Evolutionary conservation across 164 flowering plant species (phyloP).

Genomic region (Tetracentron sinense): DNA sequence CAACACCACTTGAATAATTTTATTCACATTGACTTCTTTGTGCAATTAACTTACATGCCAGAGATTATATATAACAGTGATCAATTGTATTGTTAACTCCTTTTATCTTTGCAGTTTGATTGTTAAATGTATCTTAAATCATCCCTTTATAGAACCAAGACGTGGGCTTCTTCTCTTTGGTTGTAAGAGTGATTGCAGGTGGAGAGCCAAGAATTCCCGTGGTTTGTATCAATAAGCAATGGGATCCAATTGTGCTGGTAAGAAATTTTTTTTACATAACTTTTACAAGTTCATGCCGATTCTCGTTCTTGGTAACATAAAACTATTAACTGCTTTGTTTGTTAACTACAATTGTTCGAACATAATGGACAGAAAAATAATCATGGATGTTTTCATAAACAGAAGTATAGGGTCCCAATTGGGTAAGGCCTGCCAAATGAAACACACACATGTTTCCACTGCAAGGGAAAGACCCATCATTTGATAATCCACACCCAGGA

Average conservation of each 20-base stretch:
- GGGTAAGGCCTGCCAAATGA: background rate
- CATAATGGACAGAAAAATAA: no score
- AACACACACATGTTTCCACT: background rate
- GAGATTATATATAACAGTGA: background rate
- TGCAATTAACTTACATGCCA: background rate
- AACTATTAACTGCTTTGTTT: no score
- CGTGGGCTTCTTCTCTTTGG: slow-evolving; percentile 3
- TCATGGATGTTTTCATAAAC: no score
- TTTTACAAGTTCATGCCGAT: background rate
- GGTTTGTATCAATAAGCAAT: slow-evolving; percentile 55
- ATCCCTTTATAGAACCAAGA: slow-evolving; percentile 27
- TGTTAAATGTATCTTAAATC: slow-evolving; percentile 16
- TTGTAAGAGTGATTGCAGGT: slow-evolving; percentile 17
- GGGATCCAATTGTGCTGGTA: slow-evolving; percentile 62
- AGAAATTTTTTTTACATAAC: slow-evolving; percentile 11
- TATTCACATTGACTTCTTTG: no score
- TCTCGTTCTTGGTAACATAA: slow-evolving; percentile 5
- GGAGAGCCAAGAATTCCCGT: slow-evolving; percentile 24
- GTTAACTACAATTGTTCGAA: no score
- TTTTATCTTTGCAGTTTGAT: slow-evolving; percentile 38
- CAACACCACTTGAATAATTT: no score
- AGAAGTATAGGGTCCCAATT: background rate
- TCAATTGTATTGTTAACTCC: slow-evolving; percentile 3
- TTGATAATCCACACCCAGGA: no score
- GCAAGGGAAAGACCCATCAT: background rate